These are phyloP conservation scores for Taphrina confusa DNA, from an alignment of 1,139 yeast species.

Conservation along the genomic window DNA sequence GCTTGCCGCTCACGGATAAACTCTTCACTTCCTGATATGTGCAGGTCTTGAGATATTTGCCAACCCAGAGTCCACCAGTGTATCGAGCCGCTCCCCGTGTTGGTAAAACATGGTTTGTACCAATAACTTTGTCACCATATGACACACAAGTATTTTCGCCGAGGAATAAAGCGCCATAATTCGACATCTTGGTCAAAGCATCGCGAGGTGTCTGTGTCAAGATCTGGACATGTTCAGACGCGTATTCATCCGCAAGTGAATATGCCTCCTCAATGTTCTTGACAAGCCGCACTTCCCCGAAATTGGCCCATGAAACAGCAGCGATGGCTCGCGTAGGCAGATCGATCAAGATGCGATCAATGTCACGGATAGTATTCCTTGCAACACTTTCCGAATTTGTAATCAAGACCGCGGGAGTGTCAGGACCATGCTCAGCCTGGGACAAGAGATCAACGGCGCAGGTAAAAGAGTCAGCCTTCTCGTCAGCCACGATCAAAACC, in stretches of 20 bases:
- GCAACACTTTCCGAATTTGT: not conserved
- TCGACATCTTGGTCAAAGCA: slow-evolving; percentile 3
- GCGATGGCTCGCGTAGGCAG: not conserved
- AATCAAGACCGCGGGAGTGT: not conserved
- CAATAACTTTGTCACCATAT: not conserved
- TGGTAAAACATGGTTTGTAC: not conserved
- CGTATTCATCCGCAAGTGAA: not conserved
- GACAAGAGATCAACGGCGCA: not conserved
- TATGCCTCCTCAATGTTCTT: not conserved
- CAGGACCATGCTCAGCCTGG: slow-evolving; percentile 1
- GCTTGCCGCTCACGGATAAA: not conserved
- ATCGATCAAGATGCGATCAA: not conserved
- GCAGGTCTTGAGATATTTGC: slow-evolving; percentile 3
- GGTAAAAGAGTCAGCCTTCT: not conserved
- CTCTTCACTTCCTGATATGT: slow-evolving; percentile 1
- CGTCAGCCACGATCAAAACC: not conserved
- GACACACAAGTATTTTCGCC: slow-evolving; percentile 1
- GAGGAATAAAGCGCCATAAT: not conserved
- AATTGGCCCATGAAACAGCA: not conserved
- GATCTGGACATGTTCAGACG: not conserved
- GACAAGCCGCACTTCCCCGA: not conserved
- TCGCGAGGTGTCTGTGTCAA: not conserved
- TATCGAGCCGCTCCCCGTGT: not conserved
- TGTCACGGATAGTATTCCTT: not conserved
- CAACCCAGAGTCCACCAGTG: not conserved